Evolutionary conservation across 306 rosid genomes (phyloP).

Genomic region (Dryas alaskensis): DNA sequence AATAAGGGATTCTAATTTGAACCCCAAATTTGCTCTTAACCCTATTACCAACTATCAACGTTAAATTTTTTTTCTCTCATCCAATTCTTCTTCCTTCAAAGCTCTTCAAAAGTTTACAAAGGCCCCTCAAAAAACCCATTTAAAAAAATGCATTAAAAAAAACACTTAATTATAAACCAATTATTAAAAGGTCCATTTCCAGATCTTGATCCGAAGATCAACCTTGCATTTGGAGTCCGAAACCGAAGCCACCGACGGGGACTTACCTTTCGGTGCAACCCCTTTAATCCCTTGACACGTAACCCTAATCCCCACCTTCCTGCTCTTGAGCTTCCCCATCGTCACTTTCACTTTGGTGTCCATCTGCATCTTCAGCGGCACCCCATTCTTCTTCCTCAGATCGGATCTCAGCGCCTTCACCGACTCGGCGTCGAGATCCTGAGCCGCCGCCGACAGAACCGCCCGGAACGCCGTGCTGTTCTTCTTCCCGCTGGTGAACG

Average conservation of each 20-base stretch:
- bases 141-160: background rate
- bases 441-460: conserved; percentile 39
- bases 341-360: conserved; percentile 79
- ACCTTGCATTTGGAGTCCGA: conserved; percentile 73
- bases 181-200: conserved; percentile 70
- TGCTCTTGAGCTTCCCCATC: conserved; percentile 63
- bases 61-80: conserved; percentile 17
- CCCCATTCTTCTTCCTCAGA: conserved; percentile 62
- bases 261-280: conserved; percentile 62
- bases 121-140: background rate
- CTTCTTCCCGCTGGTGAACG: conserved; percentile 55
- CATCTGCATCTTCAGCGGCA: conserved; percentile 67
- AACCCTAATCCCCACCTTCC: conserved; percentile 82
- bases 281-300: conserved; percentile 67
- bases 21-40: conserved; percentile 4
- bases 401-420: conserved; percentile 66
- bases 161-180: background rate
- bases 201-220: conserved; percentile 96
- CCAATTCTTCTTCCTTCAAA: conserved; percentile 7
- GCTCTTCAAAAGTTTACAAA: conserved; percentile 13
- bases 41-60: conserved; percentile 18
- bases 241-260: conserved; percentile 73
- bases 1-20: conserved; percentile 13
- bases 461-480: conserved; percentile 66
- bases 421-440: conserved; percentile 70